These are phyloP conservation scores for Diplosphaera chodatii DNA, from an alignment of 139 green algal species.

Conservation along the genomic window DNA sequence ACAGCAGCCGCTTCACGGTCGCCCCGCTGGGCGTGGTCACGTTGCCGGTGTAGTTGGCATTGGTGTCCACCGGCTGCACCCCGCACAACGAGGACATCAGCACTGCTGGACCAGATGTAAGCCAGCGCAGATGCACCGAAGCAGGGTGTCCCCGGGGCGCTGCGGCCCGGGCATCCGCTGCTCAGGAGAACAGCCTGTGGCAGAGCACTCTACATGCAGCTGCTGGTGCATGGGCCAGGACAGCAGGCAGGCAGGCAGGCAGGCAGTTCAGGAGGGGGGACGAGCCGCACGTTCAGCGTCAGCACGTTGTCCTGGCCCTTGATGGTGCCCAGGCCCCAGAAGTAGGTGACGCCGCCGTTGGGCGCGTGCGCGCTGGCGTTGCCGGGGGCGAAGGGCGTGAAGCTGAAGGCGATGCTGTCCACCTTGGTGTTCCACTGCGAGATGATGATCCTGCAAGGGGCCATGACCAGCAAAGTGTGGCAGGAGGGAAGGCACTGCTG, in stretches of 20 bases:
- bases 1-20: neutral
- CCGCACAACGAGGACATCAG: no score
- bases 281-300: neutral
- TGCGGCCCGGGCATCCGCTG: no score
- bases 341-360: slow-evolving; percentile 23
- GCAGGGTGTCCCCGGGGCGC: no score
- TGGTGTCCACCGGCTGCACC: slow-evolving; percentile 2
- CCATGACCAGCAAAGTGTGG: no score
- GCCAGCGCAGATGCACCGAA: no score
- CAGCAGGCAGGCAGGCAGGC: no score
- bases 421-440: slow-evolving; percentile 30
- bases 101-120: no score
- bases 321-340: slow-evolving; percentile 41
- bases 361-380: neutral
- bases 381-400: slow-evolving; percentile 23
- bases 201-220: no score
- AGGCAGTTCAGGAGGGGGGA: no score
- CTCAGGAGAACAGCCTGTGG: no score
- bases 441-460: slow-evolving; percentile 19
- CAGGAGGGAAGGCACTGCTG: no score
- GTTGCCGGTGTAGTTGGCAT: slow-evolving; percentile 2
- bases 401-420: slow-evolving; percentile 28
- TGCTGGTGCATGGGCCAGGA: no score
- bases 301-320: slow-evolving; percentile 29
- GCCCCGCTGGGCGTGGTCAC: neutral